Percentiles rank a stretch among this genome's conserved stretches.
These are phyloP conservation scores for Coemansia reversa DNA, from an alignment of 192 early-diverging fungal genomes.

Conservation along the genomic window DNA sequence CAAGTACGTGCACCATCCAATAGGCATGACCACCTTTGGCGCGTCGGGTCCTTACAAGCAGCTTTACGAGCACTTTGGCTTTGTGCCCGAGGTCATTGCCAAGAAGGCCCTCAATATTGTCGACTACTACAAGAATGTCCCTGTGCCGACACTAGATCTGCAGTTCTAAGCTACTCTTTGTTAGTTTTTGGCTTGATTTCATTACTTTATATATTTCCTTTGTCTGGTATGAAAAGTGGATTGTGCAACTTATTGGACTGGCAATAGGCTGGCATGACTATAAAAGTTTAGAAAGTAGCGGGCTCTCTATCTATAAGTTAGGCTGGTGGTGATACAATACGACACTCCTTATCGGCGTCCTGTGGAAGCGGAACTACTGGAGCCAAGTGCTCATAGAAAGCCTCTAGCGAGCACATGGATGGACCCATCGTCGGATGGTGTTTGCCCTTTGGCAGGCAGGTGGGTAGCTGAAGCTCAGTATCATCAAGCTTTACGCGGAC, in stretches of 20 bases:
- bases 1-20: constrained; percentile 83
- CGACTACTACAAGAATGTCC: constrained; percentile 64
- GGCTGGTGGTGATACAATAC: no score
- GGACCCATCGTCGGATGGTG: constrained; percentile 42
- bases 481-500: constrained; percentile 43
- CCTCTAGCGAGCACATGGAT: constrained; percentile 42
- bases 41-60: constrained; percentile 77
- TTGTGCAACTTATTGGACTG: no score
- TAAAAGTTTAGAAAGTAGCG: no score
- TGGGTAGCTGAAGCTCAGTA: constrained; percentile 21
- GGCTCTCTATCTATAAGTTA: no score
- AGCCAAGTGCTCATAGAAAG: constrained; percentile 41
- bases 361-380: constrained; percentile 7
- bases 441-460: constrained; percentile 28
- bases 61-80: constrained; percentile 84
- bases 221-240: no score
- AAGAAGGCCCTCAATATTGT: constrained; percentile 78
- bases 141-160: constrained; percentile 46
- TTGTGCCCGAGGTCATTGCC: constrained; percentile 72
- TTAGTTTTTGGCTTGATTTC: background rate
- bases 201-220: no score
- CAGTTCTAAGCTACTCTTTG: constrained; percentile 23
- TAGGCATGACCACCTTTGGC: constrained; percentile 92
- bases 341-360: no score
- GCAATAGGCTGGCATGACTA: no score